These are phyloP conservation scores for Aureobasidium sp. DNA, from an alignment of 2,329 filamentous ascomycete species.

Conservation along the genomic window DNA sequence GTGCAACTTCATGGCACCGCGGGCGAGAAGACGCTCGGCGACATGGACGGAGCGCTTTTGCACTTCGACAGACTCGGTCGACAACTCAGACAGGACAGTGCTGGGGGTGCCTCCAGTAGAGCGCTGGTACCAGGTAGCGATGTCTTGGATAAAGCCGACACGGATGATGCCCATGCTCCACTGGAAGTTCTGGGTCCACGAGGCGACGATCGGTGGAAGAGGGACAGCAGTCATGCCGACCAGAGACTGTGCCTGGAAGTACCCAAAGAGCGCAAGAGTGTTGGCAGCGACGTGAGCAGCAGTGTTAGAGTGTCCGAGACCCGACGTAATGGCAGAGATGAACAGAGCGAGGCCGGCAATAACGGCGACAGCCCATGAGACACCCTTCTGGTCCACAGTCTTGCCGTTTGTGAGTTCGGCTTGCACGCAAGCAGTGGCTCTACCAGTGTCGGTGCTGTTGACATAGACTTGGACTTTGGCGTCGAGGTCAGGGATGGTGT, in stretches of 20 bases:
- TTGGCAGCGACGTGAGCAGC: conserved; percentile 92
- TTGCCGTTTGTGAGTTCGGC: conserved; percentile 84
- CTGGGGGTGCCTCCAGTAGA: conserved; percentile 82
- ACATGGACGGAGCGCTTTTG: conserved; percentile 56
- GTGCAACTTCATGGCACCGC: conserved; percentile 38
- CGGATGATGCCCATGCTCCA: conserved; percentile 97
- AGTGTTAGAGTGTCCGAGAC: conserved; percentile 85
- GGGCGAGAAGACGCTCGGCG: conserved; percentile 44
- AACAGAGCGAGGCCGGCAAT: conserved; percentile 78
- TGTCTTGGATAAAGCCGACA: conserved; percentile 76
- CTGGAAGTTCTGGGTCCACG: conserved; percentile 96
- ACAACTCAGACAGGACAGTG: conserved; percentile 66
- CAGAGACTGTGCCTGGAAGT: conserved; percentile 91
- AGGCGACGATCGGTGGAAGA: conserved; percentile 78
- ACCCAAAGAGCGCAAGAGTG: conserved; percentile 85
- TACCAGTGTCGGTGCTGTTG: conserved; percentile 58
- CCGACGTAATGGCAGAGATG: conserved; percentile 81
- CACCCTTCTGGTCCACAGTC: conserved; percentile 80
- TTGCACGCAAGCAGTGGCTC: conserved; percentile 76
- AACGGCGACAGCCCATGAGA: conserved; percentile 83
- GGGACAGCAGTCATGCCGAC: conserved; percentile 75
- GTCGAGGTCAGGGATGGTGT: conserved; percentile 84
- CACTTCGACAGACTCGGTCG: conserved; percentile 73
- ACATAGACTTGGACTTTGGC: conserved; percentile 76
- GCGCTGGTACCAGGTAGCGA: conserved; percentile 94